Conservation (phyloP, 1,139 yeast species). For the Geotrichum cucujoidarum region DNA sequence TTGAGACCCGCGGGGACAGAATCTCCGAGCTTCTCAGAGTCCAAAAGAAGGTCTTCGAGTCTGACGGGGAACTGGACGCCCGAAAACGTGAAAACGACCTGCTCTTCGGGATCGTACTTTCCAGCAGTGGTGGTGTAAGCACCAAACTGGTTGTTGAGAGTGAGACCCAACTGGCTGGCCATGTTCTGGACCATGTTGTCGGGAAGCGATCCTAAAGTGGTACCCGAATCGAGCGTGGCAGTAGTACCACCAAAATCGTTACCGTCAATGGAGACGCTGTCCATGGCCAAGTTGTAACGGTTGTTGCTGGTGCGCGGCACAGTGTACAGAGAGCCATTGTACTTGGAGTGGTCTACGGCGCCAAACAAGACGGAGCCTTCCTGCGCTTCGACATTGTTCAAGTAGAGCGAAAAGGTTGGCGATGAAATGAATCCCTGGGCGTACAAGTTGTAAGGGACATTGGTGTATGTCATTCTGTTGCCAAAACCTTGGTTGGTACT, state of each 20-base stretch:
- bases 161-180: slow-evolving; percentile 21
- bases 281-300: slow-evolving; percentile 20
- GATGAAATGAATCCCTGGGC: slow-evolving; percentile 44
- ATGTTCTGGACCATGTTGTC: slow-evolving; percentile 16
- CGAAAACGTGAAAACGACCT: slow-evolving; percentile 23
- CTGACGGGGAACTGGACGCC: slow-evolving; percentile 24
- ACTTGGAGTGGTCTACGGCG: slow-evolving; percentile 48
- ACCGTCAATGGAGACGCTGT: slow-evolving; percentile 17
- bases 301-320: slow-evolving; percentile 23
- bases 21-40: slow-evolving; percentile 22
- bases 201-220: slow-evolving; percentile 29
- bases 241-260: slow-evolving; percentile 14
- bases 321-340: slow-evolving; percentile 36
- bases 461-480: slow-evolving; percentile 20
- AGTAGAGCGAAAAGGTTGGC: slow-evolving; percentile 41
- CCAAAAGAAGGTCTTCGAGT: slow-evolving; percentile 22
- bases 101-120: slow-evolving; percentile 8
- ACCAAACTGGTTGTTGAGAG: slow-evolving; percentile 18
- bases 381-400: slow-evolving; percentile 25
- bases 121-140: slow-evolving; percentile 9
- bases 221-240: slow-evolving; percentile 28
- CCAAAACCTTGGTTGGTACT: slow-evolving; percentile 19
- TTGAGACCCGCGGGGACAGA: slow-evolving; percentile 22
- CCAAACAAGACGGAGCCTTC: slow-evolving; percentile 45
- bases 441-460: slow-evolving; percentile 26